Conservation (phyloP, 2,329 filamentous ascomycete species). For the Clarireedia hainanense region DNA sequence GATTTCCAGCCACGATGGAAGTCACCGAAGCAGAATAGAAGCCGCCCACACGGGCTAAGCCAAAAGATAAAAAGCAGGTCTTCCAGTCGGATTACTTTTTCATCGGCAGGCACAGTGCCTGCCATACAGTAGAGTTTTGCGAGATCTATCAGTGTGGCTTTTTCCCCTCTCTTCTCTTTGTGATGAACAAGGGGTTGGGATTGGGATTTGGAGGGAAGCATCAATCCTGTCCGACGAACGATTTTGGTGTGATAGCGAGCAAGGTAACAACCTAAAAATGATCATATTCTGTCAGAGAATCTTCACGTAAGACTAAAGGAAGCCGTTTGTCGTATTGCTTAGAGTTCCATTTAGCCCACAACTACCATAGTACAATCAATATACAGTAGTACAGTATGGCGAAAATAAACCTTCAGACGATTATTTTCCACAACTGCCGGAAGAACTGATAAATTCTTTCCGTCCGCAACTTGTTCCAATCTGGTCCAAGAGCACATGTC, state of each 20-base stretch:
- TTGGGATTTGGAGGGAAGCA: not conserved
- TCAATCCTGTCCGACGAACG: not conserved
- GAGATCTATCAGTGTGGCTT: constrained; percentile 2
- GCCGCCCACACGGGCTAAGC: not conserved
- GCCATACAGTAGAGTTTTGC: not conserved
- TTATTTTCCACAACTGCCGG: not conserved
- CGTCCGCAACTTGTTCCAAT: not conserved
- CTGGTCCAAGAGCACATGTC: not conserved
- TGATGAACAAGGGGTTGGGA: not conserved
- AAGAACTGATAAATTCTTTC: not conserved
- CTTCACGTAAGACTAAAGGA: not conserved
- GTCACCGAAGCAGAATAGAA: not conserved
- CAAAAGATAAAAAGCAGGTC: not conserved
- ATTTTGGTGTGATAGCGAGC: not conserved
- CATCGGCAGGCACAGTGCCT: not conserved
- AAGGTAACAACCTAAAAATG: not conserved
- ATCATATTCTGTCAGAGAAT: not conserved
- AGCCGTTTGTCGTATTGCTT: too few species aligned
- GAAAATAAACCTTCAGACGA: not conserved
- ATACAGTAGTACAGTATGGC: not conserved
- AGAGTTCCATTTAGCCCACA: not conserved
- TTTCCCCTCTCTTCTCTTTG: not conserved
- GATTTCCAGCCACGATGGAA: constrained; percentile 3
- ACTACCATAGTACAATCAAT: not conserved
- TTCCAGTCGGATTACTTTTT: constrained; percentile 2